Evolutionary conservation across 495 filamentous ascomycete species (phyloP).

Genomic region (Letharia lupina): DNA sequence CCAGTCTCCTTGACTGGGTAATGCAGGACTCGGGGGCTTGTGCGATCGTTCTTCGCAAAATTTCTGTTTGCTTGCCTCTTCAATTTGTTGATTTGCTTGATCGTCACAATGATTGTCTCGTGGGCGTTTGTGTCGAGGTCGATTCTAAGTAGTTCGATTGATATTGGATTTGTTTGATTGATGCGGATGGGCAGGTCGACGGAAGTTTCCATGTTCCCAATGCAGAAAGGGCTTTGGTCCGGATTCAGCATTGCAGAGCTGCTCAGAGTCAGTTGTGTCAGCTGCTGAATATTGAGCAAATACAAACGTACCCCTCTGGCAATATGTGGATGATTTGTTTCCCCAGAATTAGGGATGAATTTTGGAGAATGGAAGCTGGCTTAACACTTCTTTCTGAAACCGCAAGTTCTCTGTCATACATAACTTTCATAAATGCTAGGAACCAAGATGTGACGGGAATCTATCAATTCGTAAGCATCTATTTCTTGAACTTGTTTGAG

Average conservation of each 20-base stretch:
- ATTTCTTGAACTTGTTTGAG: conserved; percentile 13
- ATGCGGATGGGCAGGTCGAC: conserved; percentile 75
- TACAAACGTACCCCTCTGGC: conserved; percentile 69
- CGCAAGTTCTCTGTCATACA: conserved; percentile 85
- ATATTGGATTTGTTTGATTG: conserved; percentile 81
- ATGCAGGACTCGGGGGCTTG: conserved; percentile 47
- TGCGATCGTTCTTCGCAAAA: conserved; percentile 39
- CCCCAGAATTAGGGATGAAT: conserved; percentile 84
- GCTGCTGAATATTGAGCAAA: neutral
- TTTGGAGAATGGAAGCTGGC: conserved; percentile 73
- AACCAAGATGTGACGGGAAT: conserved; percentile 61
- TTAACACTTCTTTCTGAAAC: conserved; percentile 86
- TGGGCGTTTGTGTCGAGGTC: conserved; percentile 72
- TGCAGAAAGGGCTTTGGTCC: conserved; percentile 63
- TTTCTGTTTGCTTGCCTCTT: conserved; percentile 52
- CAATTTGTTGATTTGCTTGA: conserved; percentile 60
- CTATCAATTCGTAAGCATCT: conserved; percentile 33
- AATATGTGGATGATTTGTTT: conserved; percentile 95
- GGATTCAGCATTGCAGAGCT: conserved; percentile 81
- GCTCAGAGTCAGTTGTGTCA: conserved; percentile 25
- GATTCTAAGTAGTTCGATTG: conserved; percentile 74
- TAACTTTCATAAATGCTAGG: conserved; percentile 56
- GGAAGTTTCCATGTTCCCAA: conserved; percentile 51
- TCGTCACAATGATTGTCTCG: conserved; percentile 65
- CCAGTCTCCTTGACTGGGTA: conserved; percentile 72